These are phyloP conservation scores for Buddleja alternifolia DNA, from an alignment of 257 asterid genomes.

Conservation along the genomic window DNA sequence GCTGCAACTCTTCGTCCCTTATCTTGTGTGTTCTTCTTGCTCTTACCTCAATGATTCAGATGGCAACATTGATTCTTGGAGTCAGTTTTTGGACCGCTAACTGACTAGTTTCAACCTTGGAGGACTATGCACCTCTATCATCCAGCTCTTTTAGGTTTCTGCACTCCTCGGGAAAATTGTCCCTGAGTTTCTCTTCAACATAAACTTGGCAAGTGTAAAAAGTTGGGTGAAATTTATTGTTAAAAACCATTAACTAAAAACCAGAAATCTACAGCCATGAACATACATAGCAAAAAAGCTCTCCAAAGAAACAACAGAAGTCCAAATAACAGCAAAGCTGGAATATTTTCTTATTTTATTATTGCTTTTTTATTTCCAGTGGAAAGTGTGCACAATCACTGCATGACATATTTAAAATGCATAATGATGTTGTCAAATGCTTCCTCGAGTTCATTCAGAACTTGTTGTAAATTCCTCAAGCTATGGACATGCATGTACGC, in stretches of 20 bases:
- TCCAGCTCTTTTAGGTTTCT: conserved; percentile 24
- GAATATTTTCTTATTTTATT: conserved; percentile 27
- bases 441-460: conserved; percentile 5
- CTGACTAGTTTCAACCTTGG: conserved; percentile 3
- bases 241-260: not conserved
- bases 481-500: not conserved
- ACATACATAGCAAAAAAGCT: not conserved
- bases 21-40: not conserved
- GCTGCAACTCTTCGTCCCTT: conserved; percentile 27
- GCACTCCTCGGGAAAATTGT: conserved; percentile 1
- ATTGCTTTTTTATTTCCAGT: conserved; percentile 23
- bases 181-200: conserved; percentile 27
- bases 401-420: conserved; percentile 19
- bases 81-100: conserved; percentile 8
- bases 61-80: conserved; percentile 5
- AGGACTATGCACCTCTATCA: conserved; percentile 17
- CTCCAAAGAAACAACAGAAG: not conserved
- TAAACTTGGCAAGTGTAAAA: not conserved
- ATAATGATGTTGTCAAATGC: conserved; percentile 21
- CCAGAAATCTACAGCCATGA: not conserved
- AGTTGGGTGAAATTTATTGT: conserved; percentile 5
- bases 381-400: conserved; percentile 20
- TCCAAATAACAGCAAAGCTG: no score
- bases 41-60: conserved; percentile 12
- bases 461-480: conserved; percentile 17